Evolutionary conservation across 768 basidiomycete species (phyloP), one percentile per base, ranked within the genome.

Genomic region (Tubosaeta sp.): DNA sequence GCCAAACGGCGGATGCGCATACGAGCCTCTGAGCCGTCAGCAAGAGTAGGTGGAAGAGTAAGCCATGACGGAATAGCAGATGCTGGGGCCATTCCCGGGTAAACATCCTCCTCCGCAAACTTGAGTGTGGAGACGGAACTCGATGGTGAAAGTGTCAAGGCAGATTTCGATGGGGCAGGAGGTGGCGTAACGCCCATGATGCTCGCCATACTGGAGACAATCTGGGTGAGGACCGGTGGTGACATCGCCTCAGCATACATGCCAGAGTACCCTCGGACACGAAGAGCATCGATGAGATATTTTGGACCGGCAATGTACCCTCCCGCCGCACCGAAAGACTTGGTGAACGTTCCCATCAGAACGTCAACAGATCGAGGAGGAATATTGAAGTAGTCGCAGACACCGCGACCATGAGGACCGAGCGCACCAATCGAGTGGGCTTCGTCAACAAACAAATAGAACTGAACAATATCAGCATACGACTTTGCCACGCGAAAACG

Each of bases 341-440:
- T 92, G 22, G 95, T 99, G 69, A 99, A 96, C 0, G 96, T 99
- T 44, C 96, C 96, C 96, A 99, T 99, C 55, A 96, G 81, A 55
- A 99, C 78, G 64, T 99, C 96, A 56, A 98, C 79, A 8, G 77
- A 76, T 3, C 78, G 76, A 11, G 96, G 93, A 57, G 87, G 73
- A 51, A 98, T 73, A 43, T 81, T 82, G 67, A 95, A 99, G 73
- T 95, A 99, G 66, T 99, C 94, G 46, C 86, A 83, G 9, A 99
- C 88, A 51, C 96, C 96, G 32, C 96, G 91, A 6, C 96, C 96
- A 59, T 88, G 81, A 6, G 94, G 92, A 29, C 96, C 96, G 25
- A 98, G 76, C 2, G 94, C 96, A 52, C 96, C 96, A 55, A 99
- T 85, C 0, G 95, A 97, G 68, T 99, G 96, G 0, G 96, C 96